phyloP scores from a whole-genome alignment of 148 eudicot species.

The Diospyros kaki region DNA sequence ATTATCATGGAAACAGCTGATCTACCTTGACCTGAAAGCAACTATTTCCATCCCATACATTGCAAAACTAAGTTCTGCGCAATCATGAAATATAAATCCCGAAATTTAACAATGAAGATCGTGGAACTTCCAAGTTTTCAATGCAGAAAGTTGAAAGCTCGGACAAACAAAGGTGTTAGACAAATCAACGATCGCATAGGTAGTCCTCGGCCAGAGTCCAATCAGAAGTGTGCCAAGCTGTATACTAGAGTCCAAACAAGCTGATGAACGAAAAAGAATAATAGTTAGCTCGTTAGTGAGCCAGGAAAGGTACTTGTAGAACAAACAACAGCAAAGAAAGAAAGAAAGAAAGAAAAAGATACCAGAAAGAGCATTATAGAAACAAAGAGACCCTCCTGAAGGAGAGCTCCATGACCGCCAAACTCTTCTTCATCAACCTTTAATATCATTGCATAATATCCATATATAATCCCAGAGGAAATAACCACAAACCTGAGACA shows the following conservation, averaged over 20 bases:
- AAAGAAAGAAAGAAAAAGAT: constrained; percentile 2
- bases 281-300: not conserved
- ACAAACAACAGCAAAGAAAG: not conserved
- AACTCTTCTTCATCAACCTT: constrained; percentile 93
- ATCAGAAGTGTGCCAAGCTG: constrained; percentile 92
- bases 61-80: not conserved
- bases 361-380: constrained; percentile 92
- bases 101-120: not conserved
- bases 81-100: not conserved
- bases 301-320: not conserved
- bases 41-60: not conserved
- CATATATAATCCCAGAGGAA: constrained; percentile 78
- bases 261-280: constrained; percentile 31
- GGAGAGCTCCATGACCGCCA: constrained; percentile 96
- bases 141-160: constrained; percentile 7
- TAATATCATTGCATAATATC: constrained; percentile 74
- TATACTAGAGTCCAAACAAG: constrained; percentile 90
- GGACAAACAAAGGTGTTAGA: constrained; percentile 1
- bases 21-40: not conserved
- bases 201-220: not conserved
- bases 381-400: constrained; percentile 96
- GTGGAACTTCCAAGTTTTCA: not conserved
- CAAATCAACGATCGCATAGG: not conserved
- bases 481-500: constrained; percentile 60
- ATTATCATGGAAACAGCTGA: constrained; percentile 2